Percentiles rank a stretch among this genome's conserved stretches.
Conservation (phyloP, 2,329 filamentous ascomycete species). For the Aspergillus puulaauensis region DNA sequence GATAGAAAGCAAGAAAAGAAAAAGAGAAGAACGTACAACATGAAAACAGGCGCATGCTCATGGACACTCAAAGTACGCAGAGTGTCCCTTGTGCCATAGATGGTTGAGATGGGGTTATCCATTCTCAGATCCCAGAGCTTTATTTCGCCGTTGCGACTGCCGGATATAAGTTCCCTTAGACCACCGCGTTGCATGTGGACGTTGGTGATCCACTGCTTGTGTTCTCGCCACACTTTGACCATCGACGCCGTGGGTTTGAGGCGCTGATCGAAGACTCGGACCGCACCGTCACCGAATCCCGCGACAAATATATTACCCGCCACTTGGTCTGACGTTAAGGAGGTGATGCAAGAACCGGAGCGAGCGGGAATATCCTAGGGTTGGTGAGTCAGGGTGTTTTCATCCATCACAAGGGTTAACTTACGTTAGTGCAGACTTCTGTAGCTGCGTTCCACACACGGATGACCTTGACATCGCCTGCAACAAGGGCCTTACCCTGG, state of each 20-base stretch:
- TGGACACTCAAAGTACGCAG: constrained; percentile 87
- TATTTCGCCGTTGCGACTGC: constrained; percentile 88
- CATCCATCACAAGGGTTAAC: constrained; percentile 15
- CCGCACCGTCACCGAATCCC: constrained; percentile 91
- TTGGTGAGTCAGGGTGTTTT: background rate
- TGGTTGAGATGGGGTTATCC: constrained; percentile 71
- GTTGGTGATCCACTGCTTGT: constrained; percentile 92
- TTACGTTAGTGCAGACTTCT: constrained; percentile 78
- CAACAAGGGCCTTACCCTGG: constrained; percentile 91
- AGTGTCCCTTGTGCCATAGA: constrained; percentile 73
- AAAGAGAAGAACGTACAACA: constrained; percentile 66
- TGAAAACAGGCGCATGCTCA: constrained; percentile 94
- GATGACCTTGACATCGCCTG: constrained; percentile 92
- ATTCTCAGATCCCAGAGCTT: constrained; percentile 95
- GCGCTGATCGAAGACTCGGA: constrained; percentile 91
- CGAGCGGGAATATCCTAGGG: constrained; percentile 81
- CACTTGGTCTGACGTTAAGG: constrained; percentile 94
- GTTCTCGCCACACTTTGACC: constrained; percentile 96
- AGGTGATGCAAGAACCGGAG: constrained; percentile 93
- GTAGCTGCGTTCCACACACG: constrained; percentile 93
- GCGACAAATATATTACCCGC: constrained; percentile 95
- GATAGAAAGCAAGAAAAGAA: background rate
- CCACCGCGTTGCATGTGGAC: constrained; percentile 97
- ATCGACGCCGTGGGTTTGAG: constrained; percentile 81
- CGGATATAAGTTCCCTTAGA: constrained; percentile 84